phyloP scores from a whole-genome alignment of 169 alveolate genomes.

The Eimeria maxima region DNA sequence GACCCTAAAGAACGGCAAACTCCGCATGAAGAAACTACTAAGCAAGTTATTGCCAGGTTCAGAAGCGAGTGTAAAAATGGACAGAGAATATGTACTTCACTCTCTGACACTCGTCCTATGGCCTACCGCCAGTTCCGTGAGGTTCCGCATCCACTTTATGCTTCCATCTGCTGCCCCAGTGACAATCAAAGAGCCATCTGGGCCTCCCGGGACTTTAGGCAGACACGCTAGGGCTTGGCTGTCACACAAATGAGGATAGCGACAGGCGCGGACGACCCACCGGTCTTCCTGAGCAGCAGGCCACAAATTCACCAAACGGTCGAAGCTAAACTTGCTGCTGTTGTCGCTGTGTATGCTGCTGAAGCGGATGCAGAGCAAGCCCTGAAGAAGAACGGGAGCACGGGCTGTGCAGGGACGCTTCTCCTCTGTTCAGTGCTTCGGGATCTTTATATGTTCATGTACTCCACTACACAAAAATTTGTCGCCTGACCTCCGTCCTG shows the following conservation, averaged over 20 bases:
- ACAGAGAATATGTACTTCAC: neutral
- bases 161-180: conserved; percentile 72
- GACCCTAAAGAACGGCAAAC: conserved; percentile 25
- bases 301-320: neutral
- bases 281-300: conserved; percentile 60
- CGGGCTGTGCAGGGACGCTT: too few relatives aligned
- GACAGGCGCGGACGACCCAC: conserved; percentile 77
- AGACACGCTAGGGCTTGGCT: conserved; percentile 71
- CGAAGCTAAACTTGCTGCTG: neutral
- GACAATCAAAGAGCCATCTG: conserved; percentile 40
- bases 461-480: neutral
- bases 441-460: neutral
- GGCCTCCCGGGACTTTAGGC: conserved; percentile 62
- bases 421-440: neutral
- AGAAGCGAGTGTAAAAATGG: neutral
- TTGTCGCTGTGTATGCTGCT: neutral
- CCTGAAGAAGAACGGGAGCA: neutral
- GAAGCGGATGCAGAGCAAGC: neutral
- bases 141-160: conserved; percentile 52
- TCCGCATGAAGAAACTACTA: neutral
- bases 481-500: conserved; percentile 22
- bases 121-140: conserved; percentile 58
- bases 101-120: neutral
- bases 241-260: conserved; percentile 76
- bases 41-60: neutral